These are phyloP conservation scores for Dioscorea cayenensis DNA, from an alignment of 116 monocot genomes.

Conservation along the genomic window DNA sequence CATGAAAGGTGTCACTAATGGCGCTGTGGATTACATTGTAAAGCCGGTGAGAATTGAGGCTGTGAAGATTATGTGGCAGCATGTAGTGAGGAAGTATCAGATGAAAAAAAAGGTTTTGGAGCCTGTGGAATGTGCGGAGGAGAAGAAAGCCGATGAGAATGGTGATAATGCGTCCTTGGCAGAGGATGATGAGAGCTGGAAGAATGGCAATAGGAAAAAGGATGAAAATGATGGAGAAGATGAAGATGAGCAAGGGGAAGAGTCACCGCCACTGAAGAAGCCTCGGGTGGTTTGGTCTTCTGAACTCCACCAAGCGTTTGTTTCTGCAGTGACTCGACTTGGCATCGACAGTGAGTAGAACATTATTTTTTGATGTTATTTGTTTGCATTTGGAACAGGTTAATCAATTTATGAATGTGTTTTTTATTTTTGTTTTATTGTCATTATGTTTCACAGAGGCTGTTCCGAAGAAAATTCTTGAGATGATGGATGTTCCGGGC, in stretches of 20 bases:
- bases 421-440: not conserved
- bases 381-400: not conserved
- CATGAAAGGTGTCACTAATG: constrained; percentile 16
- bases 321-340: constrained; percentile 10
- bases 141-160: constrained; percentile 2
- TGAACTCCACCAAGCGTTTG: constrained; percentile 17
- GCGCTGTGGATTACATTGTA: constrained; percentile 13
- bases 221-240: constrained; percentile 14
- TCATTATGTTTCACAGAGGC: not conserved
- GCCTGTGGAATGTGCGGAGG: not conserved
- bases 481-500: not conserved
- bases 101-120: not conserved
- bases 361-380: not conserved
- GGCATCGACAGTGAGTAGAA: constrained; percentile 15
- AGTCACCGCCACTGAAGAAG: constrained; percentile 7
- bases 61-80: constrained; percentile 17
- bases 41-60: constrained; percentile 15
- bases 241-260: constrained; percentile 10
- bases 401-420: not conserved
- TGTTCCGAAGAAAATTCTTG: not conserved
- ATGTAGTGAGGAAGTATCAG: constrained; percentile 9
- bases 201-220: constrained; percentile 11
- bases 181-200: not conserved
- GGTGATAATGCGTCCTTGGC: constrained; percentile 4
- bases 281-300: constrained; percentile 14